Base-by-base conservation (phyloP, 495 filamentous ascomycete species). In the Tricharina praecox region DNA sequence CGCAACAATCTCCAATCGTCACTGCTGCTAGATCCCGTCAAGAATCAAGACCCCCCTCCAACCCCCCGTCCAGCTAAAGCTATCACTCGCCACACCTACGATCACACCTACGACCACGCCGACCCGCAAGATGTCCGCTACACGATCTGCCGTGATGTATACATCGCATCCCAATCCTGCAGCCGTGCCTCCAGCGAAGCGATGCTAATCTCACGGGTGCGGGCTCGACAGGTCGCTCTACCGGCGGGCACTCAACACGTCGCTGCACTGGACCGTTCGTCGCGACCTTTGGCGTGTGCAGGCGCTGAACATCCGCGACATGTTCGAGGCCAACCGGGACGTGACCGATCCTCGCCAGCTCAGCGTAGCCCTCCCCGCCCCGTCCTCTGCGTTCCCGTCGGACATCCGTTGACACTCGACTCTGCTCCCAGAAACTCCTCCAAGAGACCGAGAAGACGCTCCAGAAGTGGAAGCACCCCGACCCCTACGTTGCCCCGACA, bases 381-480 rank as follows among this genome's bases (percentile, higher is more conserved):
- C 4, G 8, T 3, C 21, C 21, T 33, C 25, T 13, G 28, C 16
- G 43, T 4, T 43, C 20, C 5, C 7, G 8, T 33, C 4, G 18
- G 11, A 23, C 1, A 4, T 30, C 13, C 41, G 4, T 33, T 23
- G 4, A 15, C 36, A n/a, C n/a, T 16, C 23, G 34, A 48, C 21
- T 9, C 19, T 47, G 35, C 46, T n/a, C 34, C 45, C 20, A 95
- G 88, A 75, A 72, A 20, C 60, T 99, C 40, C 67, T 96, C 37
- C 73, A 78, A 51, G 84, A 93, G 64, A 82, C 92, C 24, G 90
- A 96, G 64, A 77, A 79, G 47, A 59, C 93, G 45, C 64, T 99
- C 50, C 77, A 94, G 56, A 82, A 75, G 56, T 99, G 86, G 86
- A 95, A 95, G 64, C 92, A 99, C 60, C 90, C 90, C 2, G 90